Conservation (phyloP, 2,329 filamentous ascomycete genomes). For the Diatrype stigma region DNA sequence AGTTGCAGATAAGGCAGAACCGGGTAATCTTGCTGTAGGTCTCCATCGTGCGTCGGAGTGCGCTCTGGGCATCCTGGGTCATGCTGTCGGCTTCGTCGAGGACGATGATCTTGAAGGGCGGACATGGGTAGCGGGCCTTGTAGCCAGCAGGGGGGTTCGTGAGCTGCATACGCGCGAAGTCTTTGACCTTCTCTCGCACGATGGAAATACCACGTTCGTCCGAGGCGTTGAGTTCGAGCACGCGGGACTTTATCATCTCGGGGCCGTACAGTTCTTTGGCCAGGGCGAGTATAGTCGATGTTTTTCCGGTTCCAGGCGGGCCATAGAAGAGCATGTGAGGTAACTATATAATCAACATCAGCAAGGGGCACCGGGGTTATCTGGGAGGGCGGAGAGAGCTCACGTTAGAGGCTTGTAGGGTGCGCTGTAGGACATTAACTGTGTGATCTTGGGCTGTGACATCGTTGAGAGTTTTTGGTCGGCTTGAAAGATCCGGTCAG, state of each 20-base stretch:
- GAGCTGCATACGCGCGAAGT: conserved; percentile 93
- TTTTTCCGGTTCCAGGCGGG: conserved; percentile 95
- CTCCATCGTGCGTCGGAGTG: conserved; percentile 94
- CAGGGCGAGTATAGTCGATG: conserved; percentile 92
- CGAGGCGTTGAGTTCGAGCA: conserved; percentile 98
- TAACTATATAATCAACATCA: conserved; percentile 47
- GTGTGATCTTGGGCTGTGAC: conserved; percentile 98
- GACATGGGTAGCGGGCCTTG: conserved; percentile 76
- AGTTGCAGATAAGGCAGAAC: conserved; percentile 98
- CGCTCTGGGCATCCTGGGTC: conserved; percentile 96
- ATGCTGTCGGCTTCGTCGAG: conserved; percentile 98
- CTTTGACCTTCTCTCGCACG: conserved; percentile 95
- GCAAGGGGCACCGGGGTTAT: not conserved
- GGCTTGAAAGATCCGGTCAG: conserved; percentile 52
- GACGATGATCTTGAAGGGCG: conserved; percentile 98
- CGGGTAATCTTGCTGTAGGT: conserved; percentile 94
- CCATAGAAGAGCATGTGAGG: conserved; percentile 99
- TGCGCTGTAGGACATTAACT: conserved; percentile 85
- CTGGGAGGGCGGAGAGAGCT: conserved; percentile 1
- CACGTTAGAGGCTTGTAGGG: conserved; percentile 89
- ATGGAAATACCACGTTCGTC: conserved; percentile 98
- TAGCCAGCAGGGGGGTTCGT: conserved; percentile 72
- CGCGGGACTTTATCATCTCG: conserved; percentile 84
- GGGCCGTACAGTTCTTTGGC: conserved; percentile 97
- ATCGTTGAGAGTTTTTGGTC: conserved; percentile 89